A percentile compares a stretch with the other conserved stretches of the same genome.
These are phyloP conservation scores for Kazachstania viticola DNA, from an alignment of 805 yeast genomes.

Conservation along the genomic window DNA sequence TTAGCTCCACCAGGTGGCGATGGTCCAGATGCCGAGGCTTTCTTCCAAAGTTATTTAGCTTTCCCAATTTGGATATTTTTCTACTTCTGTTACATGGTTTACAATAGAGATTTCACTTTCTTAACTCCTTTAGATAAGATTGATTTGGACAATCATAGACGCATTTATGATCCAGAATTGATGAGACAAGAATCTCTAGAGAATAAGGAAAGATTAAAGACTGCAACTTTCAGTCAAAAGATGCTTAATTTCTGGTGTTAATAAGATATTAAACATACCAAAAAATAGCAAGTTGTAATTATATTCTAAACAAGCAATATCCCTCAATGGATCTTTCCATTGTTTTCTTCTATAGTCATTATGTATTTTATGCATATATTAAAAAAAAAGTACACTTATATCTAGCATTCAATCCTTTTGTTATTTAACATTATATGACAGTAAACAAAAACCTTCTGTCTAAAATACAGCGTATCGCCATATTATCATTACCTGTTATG, in stretches of 20 bases:
- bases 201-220: constrained; percentile 15
- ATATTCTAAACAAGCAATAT: too few species aligned
- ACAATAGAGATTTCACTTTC: constrained; percentile 26
- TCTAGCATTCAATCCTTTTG: too few species aligned
- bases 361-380: too few species aligned
- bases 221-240: constrained; percentile 21
- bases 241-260: constrained; percentile 30
- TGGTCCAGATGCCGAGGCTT: background rate
- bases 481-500: too few species aligned
- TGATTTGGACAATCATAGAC: constrained; percentile 34
- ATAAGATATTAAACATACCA: too few species aligned
- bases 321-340: too few species aligned
- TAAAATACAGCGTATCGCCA: too few species aligned
- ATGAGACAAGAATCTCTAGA: constrained; percentile 31
- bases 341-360: too few species aligned
- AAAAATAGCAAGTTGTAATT: too few species aligned
- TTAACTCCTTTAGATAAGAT: constrained; percentile 28
- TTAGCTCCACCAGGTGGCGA: background rate
- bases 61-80: constrained; percentile 29
- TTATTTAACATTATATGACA: too few species aligned
- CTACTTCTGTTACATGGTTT: constrained; percentile 39
- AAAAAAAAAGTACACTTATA: too few species aligned
- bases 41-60: constrained; percentile 1
- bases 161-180: constrained; percentile 26
- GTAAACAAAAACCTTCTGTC: too few species aligned